Base-by-base conservation (phyloP, 495 filamentous ascomycete species). In the Hyaloscypha finlandica region DNA sequence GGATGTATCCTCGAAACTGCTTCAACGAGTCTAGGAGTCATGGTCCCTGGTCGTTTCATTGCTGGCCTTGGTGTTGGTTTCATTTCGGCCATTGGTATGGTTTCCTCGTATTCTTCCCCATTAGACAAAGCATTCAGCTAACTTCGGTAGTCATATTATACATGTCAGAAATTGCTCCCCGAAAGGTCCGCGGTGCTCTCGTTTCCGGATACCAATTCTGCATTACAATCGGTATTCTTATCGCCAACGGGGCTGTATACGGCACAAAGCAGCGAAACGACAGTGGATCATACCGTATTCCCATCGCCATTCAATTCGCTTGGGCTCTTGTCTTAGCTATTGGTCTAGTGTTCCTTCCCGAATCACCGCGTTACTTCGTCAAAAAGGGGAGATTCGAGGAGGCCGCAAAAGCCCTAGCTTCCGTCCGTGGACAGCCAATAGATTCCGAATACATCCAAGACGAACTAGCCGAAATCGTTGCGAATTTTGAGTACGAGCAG, bases 41-140 rank as follows among this genome's bases (percentile, higher is more conserved):
- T 95, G 68, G 81, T 89, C 25, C 88, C 86, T 31, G 92, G 92
- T 37, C 88, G 92, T 64, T 85, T 93, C 74, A 86, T 96, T 64
- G 90, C 92, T 65, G 92, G 92, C 64, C 81, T 89, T 29, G 92
- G 92, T 71, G 92, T 96, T 62, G 92, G 92, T 74, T 80, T 95
- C 66, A 82, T 94, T 29, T 94, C 90, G 20, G 88, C 89, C 68
- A 77, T 90, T 35, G 59, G 54, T 62, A 69, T 48, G 29, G 35
- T 90, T 51, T 33, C 55, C 55, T 11, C 1, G 35, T 20, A 29
- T 22, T 29, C 55, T 58, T 6, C 8, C 8, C 29, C 8, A 19
- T 33, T 56, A 29, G 55, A 29, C 30, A 19, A 20, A 30, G 56
- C 33, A 12, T 37, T 39, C 22, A 12, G 25, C 62, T 56, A 64